Base-by-base conservation (phyloP, 805 yeast species). In the Kluyveromyces lactis region DNA sequence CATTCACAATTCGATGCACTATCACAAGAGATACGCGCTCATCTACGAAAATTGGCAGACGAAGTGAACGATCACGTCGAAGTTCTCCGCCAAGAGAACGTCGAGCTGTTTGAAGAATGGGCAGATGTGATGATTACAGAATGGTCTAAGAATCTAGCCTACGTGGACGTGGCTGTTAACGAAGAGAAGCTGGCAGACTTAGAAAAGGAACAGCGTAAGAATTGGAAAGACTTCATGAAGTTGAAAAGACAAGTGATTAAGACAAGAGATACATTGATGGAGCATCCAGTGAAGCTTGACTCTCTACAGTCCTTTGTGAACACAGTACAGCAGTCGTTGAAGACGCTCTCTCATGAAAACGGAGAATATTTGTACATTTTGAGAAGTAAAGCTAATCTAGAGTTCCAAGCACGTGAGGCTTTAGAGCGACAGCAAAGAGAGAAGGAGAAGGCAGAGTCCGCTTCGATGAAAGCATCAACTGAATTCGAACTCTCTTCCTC, bases 41-140 rank as follows among this genome's bases (percentile, higher is more conserved):
- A 58, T 18, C 50, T 71, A 37, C 47, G 51, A 10, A 40, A 51
- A 5, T 47, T 58, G 10, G 57, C 66, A 31, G 47, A 56, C 17
- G 50, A 49, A 4, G 60, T 67, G 18, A 63, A 69, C 31, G 49
- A 58, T 3, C 59, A 56, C 5, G 61, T 66, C 9, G 62, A 67
- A 21, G 51, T 53, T 2, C 58, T 66, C 26, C 68, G 74, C 51
- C 54, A 62, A 16, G 55, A 63, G 16, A 70, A 79, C 27, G 68
- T 81, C 39, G 89, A 83, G 46, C 70, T 79, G 0, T 71, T 79
- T 53, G 89, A 82, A 56, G 82, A 82, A 44, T 83, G 82, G 67
- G 78, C 81, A 4, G 87, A 81, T 40, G 72, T 76, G 5, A 69
- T 83, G 21, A 68, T 81, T 40, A 69, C 64, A 47, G 86, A 81